Evolutionary conservation across 1,284 basidiomycete genomes (phyloP).

Genomic region (Schizopora paradoxa): DNA sequence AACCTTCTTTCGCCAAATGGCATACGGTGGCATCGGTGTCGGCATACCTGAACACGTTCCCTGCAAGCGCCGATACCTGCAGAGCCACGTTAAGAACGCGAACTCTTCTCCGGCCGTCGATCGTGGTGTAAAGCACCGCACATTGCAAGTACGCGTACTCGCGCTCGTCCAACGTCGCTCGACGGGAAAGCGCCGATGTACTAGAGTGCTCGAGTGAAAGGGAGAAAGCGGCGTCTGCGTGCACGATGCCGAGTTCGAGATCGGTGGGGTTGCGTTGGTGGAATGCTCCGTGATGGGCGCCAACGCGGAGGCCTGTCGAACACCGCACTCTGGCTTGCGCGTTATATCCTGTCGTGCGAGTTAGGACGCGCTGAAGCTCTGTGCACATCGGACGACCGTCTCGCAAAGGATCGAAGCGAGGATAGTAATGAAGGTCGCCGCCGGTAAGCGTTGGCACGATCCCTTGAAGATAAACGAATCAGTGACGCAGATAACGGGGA

Average conservation of each 20-base stretch:
- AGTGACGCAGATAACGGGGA: slow-evolving; percentile 14
- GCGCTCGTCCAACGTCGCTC: slow-evolving; percentile 59
- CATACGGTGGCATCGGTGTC: slow-evolving; percentile 86
- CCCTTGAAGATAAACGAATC: slow-evolving; percentile 35
- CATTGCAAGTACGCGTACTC: slow-evolving; percentile 83
- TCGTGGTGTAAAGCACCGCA: slow-evolving; percentile 87
- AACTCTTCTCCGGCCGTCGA: slow-evolving; percentile 78
- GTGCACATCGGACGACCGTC: slow-evolving; percentile 67
- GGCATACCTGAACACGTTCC: slow-evolving; percentile 88
- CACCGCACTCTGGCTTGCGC: slow-evolving; percentile 12
- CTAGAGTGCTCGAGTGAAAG: slow-evolving; percentile 62
- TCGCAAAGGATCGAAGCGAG: slow-evolving; percentile 73
- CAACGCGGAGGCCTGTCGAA: slow-evolving; percentile 61
- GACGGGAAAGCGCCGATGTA: too few relatives aligned
- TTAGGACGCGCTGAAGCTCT: slow-evolving; percentile 69
- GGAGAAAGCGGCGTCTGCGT: slow-evolving; percentile 78
- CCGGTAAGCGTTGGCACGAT: slow-evolving; percentile 74
- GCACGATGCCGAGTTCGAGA: slow-evolving; percentile 75
- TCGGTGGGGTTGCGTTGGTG: slow-evolving; percentile 72
- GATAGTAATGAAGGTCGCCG: slow-evolving; percentile 93
- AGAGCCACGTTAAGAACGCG: slow-evolving; percentile 83
- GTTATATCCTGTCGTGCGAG: slow-evolving; percentile 48
- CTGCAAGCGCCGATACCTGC: slow-evolving; percentile 78
- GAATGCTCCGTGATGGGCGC: slow-evolving; percentile 79
- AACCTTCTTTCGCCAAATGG: slow-evolving; percentile 77